These are phyloP conservation scores for Zopfochytrium polystomum DNA, from an alignment of 371 early-diverging fungal genomes.

Conservation along the genomic window DNA sequence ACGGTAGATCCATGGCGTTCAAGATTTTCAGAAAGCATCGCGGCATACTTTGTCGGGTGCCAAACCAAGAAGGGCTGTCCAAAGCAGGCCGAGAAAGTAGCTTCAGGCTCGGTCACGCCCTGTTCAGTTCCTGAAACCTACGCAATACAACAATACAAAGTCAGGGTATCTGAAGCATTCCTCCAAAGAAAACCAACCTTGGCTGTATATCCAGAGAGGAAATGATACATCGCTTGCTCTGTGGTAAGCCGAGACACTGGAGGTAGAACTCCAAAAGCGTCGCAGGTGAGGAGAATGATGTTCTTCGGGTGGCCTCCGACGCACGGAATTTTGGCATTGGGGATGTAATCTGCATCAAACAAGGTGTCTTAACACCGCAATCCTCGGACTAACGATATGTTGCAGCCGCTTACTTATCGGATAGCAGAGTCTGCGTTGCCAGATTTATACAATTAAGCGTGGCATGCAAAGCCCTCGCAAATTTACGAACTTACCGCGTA, in stretches of 20 bases:
- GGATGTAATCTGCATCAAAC: conserved; percentile 96
- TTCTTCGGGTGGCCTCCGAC: conserved; percentile 92
- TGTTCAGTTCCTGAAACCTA: conserved; percentile 95
- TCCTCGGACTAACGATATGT: too few relatives aligned
- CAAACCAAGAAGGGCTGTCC: conserved; percentile 96
- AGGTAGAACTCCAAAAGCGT: conserved; percentile 96
- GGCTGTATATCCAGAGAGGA: conserved; percentile 72
- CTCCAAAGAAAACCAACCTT: too few relatives aligned
- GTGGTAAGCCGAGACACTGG: conserved; percentile 87
- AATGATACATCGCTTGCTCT: conserved; percentile 96
- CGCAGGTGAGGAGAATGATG: conserved; percentile 95
- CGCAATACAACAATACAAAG: conserved; percentile 62
- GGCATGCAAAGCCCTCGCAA: neutral
- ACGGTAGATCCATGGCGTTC: conserved; percentile 80
- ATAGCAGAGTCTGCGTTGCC: conserved; percentile 61
- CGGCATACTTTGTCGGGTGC: conserved; percentile 95
- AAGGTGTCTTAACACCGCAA: too few relatives aligned
- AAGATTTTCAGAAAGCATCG: conserved; percentile 95
- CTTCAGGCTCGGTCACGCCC: conserved; percentile 88
- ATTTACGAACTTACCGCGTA: conserved; percentile 79
- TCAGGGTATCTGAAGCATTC: too few relatives aligned
- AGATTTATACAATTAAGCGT: neutral
- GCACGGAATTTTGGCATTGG: conserved; percentile 94
- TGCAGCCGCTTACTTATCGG: too few relatives aligned
- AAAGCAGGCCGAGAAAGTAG: conserved; percentile 95